These are phyloP conservation scores for Kodamaea fukazawae DNA, from an alignment of 805 yeast genomes.

Conservation along the genomic window DNA sequence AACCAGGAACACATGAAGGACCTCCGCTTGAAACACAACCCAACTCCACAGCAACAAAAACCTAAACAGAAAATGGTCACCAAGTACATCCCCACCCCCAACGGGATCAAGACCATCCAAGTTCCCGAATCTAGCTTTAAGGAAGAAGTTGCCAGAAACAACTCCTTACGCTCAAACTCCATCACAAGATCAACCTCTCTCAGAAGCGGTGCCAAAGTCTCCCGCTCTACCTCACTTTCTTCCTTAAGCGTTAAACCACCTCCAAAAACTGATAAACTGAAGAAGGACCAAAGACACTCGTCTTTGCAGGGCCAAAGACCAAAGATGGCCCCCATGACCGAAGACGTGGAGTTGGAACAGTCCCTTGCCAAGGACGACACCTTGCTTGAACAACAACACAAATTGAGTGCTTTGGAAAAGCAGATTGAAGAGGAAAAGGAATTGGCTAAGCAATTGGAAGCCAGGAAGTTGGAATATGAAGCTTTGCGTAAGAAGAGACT, in stretches of 20 bases:
- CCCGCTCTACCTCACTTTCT: slow-evolving; percentile 22
- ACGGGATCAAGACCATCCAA: slow-evolving; percentile 66
- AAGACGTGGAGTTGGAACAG: slow-evolving; percentile 20
- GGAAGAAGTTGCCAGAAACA: slow-evolving; percentile 38
- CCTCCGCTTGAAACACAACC: slow-evolving; percentile 27
- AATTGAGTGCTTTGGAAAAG: slow-evolving; percentile 26
- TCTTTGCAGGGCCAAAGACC: slow-evolving; percentile 12
- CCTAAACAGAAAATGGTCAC: slow-evolving; percentile 47
- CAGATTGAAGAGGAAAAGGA: slow-evolving; percentile 40
- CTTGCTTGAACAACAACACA: slow-evolving; percentile 24
- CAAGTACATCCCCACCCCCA: slow-evolving; percentile 70
- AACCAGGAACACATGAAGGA: slow-evolving; percentile 36
- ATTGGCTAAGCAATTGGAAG: slow-evolving; percentile 37
- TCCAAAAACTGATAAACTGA: background rate
- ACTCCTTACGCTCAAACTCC: slow-evolving; percentile 35
- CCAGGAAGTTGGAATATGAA: slow-evolving; percentile 35
- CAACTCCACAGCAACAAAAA: background rate
- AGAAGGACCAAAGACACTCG: slow-evolving; percentile 13
- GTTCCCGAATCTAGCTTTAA: slow-evolving; percentile 52
- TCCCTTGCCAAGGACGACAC: slow-evolving; percentile 12
- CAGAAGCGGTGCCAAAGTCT: slow-evolving; percentile 2
- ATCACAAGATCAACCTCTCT: background rate
- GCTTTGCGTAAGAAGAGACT: slow-evolving; percentile 26
- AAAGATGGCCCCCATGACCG: slow-evolving; percentile 17
- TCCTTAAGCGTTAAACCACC: slow-evolving; percentile 16